Base-by-base conservation (phyloP, 2,329 filamentous ascomycete species). In the Arthroderma sp. region DNA sequence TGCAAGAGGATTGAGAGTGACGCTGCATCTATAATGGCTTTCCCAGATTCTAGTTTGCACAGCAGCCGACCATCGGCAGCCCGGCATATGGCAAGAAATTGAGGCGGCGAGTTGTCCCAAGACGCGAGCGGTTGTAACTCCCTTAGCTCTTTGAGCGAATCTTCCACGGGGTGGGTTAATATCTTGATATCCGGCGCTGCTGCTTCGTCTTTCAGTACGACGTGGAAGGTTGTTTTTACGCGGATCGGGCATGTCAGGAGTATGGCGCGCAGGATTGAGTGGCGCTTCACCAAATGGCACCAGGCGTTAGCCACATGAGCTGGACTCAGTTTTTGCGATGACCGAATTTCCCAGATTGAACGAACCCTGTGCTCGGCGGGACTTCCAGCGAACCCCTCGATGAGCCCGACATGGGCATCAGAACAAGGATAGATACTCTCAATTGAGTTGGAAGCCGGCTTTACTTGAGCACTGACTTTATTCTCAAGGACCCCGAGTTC, bases 401-500 rank as follows among this genome's bases (percentile, higher is more conserved):
- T 22, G 15, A 22, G 15, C 15, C 15, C 15, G 15, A 22, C 15
- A 22, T 22, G 15, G 15, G 15, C 15, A 22, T 53, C 15, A 22
- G 39, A 42, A 5, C 44, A 46, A 3, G 44, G 44, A 38, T 46
- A 46, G 3, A 61, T 62, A 44, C 69, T 65, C 46, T 71, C 67
- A 3, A 69, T 51, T 2, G 65, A 47, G 29, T 58, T 56, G 4
- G 58, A 15, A 29, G 50, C 55, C 0, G 47, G 22, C 6, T 63
- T 62, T 43, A 66, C 46, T 2, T 48, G 51, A 3, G 63, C 59
- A 0, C 71, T 48, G 37, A 56, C 66, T 4, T 60, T 50, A 1
- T 46, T 47, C 0, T 63, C 46, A 46, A 72, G 44, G 5, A 50
- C 59, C 0, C 64, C 53, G 33, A 74, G 58, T 5, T 56, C 57